Evolutionary conservation across 2,329 filamentous ascomycete genomes (phyloP), one percentile per base, ranked within the genome.

Genomic region (Hansfordia pulvinata): DNA sequence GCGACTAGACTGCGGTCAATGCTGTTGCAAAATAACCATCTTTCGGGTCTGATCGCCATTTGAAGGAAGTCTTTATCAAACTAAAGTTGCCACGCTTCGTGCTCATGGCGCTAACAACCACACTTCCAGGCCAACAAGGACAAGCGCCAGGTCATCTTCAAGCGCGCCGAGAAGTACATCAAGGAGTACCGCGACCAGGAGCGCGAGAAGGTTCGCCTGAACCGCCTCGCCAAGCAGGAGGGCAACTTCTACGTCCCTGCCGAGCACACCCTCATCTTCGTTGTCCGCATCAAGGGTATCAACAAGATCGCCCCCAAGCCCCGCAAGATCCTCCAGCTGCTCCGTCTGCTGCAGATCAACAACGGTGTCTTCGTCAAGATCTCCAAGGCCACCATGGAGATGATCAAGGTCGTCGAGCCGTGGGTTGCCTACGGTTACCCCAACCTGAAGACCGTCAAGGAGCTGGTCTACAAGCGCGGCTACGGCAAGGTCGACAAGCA

Each of bases 251-350:
- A 92, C 64, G 80, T 98, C 46, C 78, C 84, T 41, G 86, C 83
- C 40, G 85, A 98, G 75, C 66, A 82, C 56, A 94, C 93, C 69
- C 71, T 98, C 53, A 85, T 88, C 68, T 98, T 98, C 61, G 76
- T 98, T 50, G 68, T 96, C 63, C 88, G 90, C 61, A 98, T 98
- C 75, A 98, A 98, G 84, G 90, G 88, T 93, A 96, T 98, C 85
- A 96, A 96, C 83, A 98, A 98, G 82, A 96, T 98, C 52, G 77
- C 92, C 58, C 90, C 90, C 50, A 96, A 98, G 82, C 92, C 92
- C 64, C 86, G 90, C 74, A 98, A 98, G 79, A 96, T 93, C 55
- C 77, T 98, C 50, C 90, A 98, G 69, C 83, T 98, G 36, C 86
- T 98, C 59, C 88, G 90, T 72, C 84, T 98, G 43, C 79, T 98